Evolutionary conservation across 2,329 filamentous ascomycete species (phyloP), one percentile per base, ranked within the genome.

Genomic region (Colletotrichum limetticola): DNA sequence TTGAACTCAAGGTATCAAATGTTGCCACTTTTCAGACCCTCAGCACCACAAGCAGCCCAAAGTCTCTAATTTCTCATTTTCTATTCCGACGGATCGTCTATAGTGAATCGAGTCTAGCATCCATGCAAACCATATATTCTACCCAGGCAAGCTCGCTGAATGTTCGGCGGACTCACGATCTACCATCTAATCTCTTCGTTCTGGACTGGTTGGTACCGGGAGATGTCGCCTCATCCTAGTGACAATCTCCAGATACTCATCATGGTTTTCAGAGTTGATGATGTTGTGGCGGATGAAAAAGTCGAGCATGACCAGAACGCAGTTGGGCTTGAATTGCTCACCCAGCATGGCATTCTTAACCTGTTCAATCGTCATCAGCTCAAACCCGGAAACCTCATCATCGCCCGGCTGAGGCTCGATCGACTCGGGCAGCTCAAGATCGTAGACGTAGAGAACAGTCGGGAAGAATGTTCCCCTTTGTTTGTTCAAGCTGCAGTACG

Each of bases 271-370:
- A 0, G 88, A 82, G 1, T 91, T 95, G 72, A 97, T 79, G 62
- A 94, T 85, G 0, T 93, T 93, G 80, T 95, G 94, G 28, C 95
- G 84, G 58, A 97, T 84, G 77, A 97, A 90, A 80, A 97, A 97
- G 78, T 97, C 94, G 60, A 97, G 86, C 84, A 96, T 85, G 60
- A 96, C 91, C 35, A 93, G 79, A 30, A 93, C 91, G 77, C 94
- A 95, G 78, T 97, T 97, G 0, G 95, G 92, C 85, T 97, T 97
- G 84, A 97, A 97, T 80, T 94, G 90, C 3, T 91, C 91, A 19
- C 85, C 85, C 22, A 86, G 82, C 85, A 97, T 85, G 1, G 91
- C 90, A 66, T 84, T 79, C 79, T 90, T 86, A 5, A 95, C 90
- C 77, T 88, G 83, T 0, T 80, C 79, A 12, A 95, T 85, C 11